Evolutionary conservation across 495 filamentous ascomycete genomes (phyloP), one percentile per base, ranked within the genome.

Genomic region (Hyphodiscus hymeniophilus): DNA sequence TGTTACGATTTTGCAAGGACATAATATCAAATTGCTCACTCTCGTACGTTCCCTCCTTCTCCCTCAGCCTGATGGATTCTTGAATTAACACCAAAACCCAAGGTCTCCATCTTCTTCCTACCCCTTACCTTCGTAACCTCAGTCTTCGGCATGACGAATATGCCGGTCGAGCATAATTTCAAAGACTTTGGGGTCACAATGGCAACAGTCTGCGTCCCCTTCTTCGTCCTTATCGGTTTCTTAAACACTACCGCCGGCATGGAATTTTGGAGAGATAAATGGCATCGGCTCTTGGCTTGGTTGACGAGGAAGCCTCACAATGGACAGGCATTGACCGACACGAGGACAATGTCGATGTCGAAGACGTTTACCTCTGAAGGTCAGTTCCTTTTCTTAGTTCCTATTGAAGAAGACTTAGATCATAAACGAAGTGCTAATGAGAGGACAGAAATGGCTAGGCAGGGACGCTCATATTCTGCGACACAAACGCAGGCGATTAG

Each of bases 1-100:
- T 50, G 61, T 54, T 23, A 64, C 51, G 49, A 59, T 49, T 58
- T 54, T 34, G 56, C 63, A 38, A 51, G 69, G 68, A 4, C 61
- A 69, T 22, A 72, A 73, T 48, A 70, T 75, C 31, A 72, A 70
- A 48, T 47, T 74, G 8, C 59, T 74, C 16, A 75, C 69, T 0
- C 57, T 73, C n/a, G 54, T 57, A 40, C 26, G 45, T 36, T 15
- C 5, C 32, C 15, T 30, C 4, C 2, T 1, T 34, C 4, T 23
- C n/a, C 15, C 7, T 28, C 10, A 20, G 17, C 13, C 26, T 52
- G 32, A 8, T 21, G 7, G 7, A n/a, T 28, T 47, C n/a, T n/a
- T n/a, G n/a, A n/a, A 39, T 42, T 24, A 13, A 28, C 26, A 10
- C 5, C 26, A n/a, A n/a, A n/a, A 28, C n/a, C 2, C 5, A 16